Evolutionary conservation across 345 rosid species (phyloP), one percentile per base, ranked within the genome.

Genomic region (Linum usitatissimum): DNA sequence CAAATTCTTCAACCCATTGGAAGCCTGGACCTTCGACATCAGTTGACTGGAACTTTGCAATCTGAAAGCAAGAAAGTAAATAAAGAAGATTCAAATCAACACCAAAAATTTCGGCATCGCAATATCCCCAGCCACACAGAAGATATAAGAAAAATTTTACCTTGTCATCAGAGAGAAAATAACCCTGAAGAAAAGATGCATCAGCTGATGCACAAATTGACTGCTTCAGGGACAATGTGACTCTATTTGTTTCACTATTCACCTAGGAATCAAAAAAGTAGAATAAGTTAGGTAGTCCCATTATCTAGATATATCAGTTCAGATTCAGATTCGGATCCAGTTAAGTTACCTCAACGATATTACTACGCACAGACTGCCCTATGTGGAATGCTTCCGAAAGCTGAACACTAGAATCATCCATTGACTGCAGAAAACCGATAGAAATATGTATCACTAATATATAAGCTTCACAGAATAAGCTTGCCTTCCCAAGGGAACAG

Each of bases 281-380:
- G 51, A 39, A 61, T 30, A 20, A 65, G 20, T 56, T 70, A 48
- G 68, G 4, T 48, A 42, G 9, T 40, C 54, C 56, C 69, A 65
- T 59, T 53, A 56, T 55, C 5, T 7, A 34, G 42, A 9, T 75
- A 62, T 36, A 30, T 55, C 17, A 60, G 49, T 34, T 0, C 61
- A 31, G 42, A 39, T 69, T 54, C 18, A 68, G 76, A 56, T 61
- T 54, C 18, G 66, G 76, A 56, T 61, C 55, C 65, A 60, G 69
- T 74, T 70, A 77, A 81, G 90, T 63, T 38, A 93, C 99, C 78
- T 87, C 93, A 18, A 79, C 71, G 67, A 90, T 80, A 67, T 77
- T 78, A 75, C 90, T 83, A 60, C 99, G 85, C 70, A 93, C 91
- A 12, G 99, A 93, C 75, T 93, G 99, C 61, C 99, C 99, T 67